phyloP scores from a whole-genome alignment of 2,329 filamentous ascomycete genomes.

The Alternaria burnsii region DNA sequence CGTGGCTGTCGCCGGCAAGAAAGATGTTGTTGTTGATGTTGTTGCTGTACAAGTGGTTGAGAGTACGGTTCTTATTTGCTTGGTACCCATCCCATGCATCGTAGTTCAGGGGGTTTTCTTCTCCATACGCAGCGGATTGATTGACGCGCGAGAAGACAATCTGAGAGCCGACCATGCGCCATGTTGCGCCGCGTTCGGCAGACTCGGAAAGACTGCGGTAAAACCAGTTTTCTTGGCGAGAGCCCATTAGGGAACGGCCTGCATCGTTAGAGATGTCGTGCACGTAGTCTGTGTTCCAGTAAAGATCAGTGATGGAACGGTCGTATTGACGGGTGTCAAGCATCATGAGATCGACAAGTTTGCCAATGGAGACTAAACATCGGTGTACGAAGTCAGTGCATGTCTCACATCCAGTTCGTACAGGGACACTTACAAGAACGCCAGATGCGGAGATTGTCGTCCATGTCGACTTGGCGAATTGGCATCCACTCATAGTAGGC shows the following conservation, averaged over 20 bases:
- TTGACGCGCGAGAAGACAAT: constrained; percentile 71
- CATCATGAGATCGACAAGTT: constrained; percentile 54
- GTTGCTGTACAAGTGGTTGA: constrained; percentile 71
- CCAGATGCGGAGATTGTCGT: constrained; percentile 55
- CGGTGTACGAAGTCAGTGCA: no score
- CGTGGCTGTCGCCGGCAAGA: constrained; percentile 74
- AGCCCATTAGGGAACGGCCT: constrained; percentile 74
- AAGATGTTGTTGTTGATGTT: constrained; percentile 77
- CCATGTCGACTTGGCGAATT: constrained; percentile 55
- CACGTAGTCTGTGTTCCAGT: constrained; percentile 70
- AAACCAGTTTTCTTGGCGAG: constrained; percentile 75
- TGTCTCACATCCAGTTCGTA: no score
- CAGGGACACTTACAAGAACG: constrained; percentile 33
- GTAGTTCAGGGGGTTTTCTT: constrained; percentile 60
- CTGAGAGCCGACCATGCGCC: constrained; percentile 77
- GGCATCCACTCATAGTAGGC: constrained; percentile 59
- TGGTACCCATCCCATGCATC: constrained; percentile 73
- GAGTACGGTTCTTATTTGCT: constrained; percentile 75
- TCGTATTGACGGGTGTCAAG: constrained; percentile 56
- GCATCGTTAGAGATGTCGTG: constrained; percentile 71
- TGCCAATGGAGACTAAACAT: constrained; percentile 47
- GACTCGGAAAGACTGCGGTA: constrained; percentile 62
- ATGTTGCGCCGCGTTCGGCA: constrained; percentile 70
- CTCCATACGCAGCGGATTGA: constrained; percentile 55
- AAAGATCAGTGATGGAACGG: constrained; percentile 54